Conservation (phyloP, 257 asterid species). For the Voacanga thouarsii region DNA sequence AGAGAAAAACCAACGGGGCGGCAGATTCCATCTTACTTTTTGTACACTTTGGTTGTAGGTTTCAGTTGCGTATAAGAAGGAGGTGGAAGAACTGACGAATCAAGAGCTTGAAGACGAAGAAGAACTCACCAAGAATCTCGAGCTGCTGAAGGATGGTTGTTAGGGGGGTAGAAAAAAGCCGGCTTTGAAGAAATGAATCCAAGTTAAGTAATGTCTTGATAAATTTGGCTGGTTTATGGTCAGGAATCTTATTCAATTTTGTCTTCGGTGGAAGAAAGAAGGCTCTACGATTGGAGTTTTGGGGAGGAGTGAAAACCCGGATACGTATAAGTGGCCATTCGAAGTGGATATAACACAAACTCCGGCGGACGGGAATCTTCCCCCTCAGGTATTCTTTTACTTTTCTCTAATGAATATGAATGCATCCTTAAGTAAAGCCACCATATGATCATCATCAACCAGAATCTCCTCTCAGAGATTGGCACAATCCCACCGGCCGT, state of each 20-base stretch:
- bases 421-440: no score
- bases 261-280: constrained; percentile 61
- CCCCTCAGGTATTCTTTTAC: constrained; percentile 48
- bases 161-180: no score
- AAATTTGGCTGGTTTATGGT: neutral
- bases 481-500: no score
- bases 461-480: no score
- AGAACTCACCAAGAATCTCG: constrained; percentile 45
- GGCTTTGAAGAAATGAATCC: no score
- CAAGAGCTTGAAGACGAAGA: constrained; percentile 41
- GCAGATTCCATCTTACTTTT: no score
- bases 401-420: no score
- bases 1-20: no score
- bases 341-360: constrained; percentile 59
- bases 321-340: constrained; percentile 61
- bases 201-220: no score
- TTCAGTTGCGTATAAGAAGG: constrained; percentile 42
- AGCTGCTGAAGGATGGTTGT: constrained; percentile 44
- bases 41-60: constrained; percentile 47
- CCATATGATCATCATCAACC: no score
- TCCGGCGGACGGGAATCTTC: constrained; percentile 34
- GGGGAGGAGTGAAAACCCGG: constrained; percentile 54
- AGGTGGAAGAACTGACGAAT: constrained; percentile 42
- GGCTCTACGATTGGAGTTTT: constrained; percentile 86
- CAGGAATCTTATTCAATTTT: constrained; percentile 65